Conservation (phyloP, 192 early-diverging fungal genomes). For the Geranomyces michiganensis region DNA sequence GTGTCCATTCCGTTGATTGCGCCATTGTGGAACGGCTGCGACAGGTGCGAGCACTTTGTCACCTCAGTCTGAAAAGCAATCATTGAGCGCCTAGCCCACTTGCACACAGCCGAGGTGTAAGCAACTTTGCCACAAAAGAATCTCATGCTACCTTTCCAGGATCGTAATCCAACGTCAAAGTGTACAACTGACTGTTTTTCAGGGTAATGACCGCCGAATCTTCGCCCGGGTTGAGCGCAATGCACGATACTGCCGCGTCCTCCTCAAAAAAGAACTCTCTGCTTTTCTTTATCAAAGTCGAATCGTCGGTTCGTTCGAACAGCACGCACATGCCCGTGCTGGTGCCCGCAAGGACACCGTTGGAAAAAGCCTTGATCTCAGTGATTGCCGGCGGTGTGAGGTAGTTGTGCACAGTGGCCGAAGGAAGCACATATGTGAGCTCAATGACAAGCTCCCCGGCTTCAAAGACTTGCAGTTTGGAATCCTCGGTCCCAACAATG, state of each 20-base stretch:
- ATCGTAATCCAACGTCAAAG: constrained; percentile 31
- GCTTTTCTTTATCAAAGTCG: constrained; percentile 40
- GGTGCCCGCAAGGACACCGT: constrained; percentile 51
- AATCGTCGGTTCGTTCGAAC: constrained; percentile 56
- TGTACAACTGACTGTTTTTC: constrained; percentile 51
- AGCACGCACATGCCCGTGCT: constrained; percentile 44
- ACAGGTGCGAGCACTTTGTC: constrained; percentile 50
- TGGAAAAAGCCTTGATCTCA: constrained; percentile 39
- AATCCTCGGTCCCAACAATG: constrained; percentile 53
- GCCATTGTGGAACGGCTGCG: constrained; percentile 57
- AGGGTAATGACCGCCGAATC: constrained; percentile 47
- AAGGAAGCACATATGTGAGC: constrained; percentile 32
- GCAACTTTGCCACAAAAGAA: neutral
- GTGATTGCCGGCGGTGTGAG: constrained; percentile 41
- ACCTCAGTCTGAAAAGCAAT: constrained; percentile 40
- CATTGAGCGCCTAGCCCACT: neutral
- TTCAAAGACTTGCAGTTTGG: constrained; percentile 57
- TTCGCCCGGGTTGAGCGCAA: constrained; percentile 53
- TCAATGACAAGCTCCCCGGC: constrained; percentile 55
- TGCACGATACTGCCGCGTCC: constrained; percentile 34
- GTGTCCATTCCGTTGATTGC: constrained; percentile 56
- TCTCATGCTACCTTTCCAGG: constrained; percentile 37
- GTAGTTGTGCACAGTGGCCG: neutral
- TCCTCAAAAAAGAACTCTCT: constrained; percentile 47
- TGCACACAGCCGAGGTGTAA: neutral